Evolutionary conservation across 352 stramenopile genomes (phyloP).

Genomic region (Pythium monospermum): DNA sequence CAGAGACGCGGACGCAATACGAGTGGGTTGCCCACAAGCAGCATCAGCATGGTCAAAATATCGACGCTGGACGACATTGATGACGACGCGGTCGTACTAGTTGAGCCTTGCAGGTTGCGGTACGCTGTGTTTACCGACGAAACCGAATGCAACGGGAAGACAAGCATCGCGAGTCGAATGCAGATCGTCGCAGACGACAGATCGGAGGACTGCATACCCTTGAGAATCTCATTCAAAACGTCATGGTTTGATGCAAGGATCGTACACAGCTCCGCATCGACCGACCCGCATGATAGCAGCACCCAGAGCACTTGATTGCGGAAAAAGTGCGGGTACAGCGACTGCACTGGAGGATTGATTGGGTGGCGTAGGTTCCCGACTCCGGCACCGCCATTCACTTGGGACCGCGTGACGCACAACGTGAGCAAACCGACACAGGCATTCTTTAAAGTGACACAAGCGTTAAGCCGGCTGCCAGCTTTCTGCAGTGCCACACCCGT

Average conservation of each 20-base stretch:
- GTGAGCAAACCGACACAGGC: conserved; percentile 65
- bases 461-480: conserved; percentile 10
- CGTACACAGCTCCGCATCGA: conserved; percentile 49
- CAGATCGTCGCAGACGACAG: conserved; percentile 66
- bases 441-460: conserved; percentile 49
- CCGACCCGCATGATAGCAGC: conserved; percentile 62
- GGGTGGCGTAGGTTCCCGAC: background rate
- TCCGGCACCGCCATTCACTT: background rate
- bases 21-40: conserved; percentile 56
- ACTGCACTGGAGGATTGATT: conserved; percentile 16
- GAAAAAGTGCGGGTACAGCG: conserved; percentile 53
- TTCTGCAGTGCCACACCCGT: conserved; percentile 2
- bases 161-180: conserved; percentile 79
- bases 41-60: conserved; percentile 36
- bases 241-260: conserved; percentile 53
- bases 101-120: conserved; percentile 5
- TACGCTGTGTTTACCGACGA: conserved; percentile 50
- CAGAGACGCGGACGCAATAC: conserved; percentile 66
- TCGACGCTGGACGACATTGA: background rate
- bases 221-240: conserved; percentile 57
- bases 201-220: conserved; percentile 54
- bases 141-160: conserved; percentile 76
- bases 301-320: conserved; percentile 77
- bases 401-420: conserved; percentile 31
- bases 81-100: conserved; percentile 48